Conservation (phyloP, 345 rosid species). For the Theobroma cacao region DNA sequence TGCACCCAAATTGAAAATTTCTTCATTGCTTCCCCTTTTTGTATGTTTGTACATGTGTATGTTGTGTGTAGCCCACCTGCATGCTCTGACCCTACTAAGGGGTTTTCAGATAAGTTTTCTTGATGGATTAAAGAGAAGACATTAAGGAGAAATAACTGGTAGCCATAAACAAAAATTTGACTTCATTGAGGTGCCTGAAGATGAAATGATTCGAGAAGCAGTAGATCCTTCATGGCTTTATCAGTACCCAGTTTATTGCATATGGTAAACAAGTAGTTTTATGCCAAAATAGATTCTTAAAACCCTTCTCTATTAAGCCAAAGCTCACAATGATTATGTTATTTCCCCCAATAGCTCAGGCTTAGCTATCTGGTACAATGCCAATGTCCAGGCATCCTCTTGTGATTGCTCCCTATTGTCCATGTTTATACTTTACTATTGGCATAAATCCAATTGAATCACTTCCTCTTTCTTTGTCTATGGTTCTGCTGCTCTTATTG, state of each 20-base stretch:
- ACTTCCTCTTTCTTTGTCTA: constrained; percentile 1
- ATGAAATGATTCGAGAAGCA: background rate
- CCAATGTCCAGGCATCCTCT: background rate
- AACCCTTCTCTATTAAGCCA: background rate
- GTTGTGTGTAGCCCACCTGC: background rate
- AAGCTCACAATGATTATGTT: background rate
- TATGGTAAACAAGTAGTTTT: background rate
- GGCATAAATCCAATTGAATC: background rate
- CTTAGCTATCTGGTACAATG: background rate
- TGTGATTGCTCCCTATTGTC: background rate
- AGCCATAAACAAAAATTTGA: background rate
- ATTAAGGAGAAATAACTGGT: background rate
- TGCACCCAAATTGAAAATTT: background rate
- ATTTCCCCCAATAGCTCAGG: background rate
- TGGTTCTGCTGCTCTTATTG: constrained; percentile 18
- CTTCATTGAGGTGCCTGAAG: background rate
- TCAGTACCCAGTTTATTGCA: background rate
- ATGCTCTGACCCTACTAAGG: background rate
- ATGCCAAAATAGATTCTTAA: background rate
- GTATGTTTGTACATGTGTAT: background rate
- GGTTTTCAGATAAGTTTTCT: background rate
- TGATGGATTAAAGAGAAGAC: background rate
- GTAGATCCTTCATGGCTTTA: background rate
- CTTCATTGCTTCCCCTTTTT: background rate
- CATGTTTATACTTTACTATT: background rate